Conservation (phyloP, 2,329 filamentous ascomycete genomes). For the Fonsecaea pedrosoi region DNA sequence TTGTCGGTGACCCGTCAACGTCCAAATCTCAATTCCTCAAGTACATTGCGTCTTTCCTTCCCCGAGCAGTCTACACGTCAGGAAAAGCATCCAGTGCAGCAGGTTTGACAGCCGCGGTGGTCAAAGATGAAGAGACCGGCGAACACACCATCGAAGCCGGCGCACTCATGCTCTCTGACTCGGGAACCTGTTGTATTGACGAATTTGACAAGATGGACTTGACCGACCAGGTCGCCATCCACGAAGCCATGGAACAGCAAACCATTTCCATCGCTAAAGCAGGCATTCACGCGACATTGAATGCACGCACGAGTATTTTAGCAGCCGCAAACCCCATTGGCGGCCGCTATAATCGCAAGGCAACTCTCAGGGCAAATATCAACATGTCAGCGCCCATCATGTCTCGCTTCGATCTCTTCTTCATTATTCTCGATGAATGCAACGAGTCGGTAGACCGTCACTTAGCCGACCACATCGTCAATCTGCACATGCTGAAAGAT, state of each 20-base stretch:
- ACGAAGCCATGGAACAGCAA: slow-evolving; percentile 99
- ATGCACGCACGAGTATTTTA: slow-evolving; percentile 92
- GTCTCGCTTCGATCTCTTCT: slow-evolving; percentile 99
- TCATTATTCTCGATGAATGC: slow-evolving; percentile 95
- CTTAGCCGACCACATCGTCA: slow-evolving; percentile 92
- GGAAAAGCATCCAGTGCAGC: slow-evolving; percentile 97
- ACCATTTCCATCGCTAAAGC: slow-evolving; percentile 99
- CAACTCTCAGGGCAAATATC: slow-evolving; percentile 89
- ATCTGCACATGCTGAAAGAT: slow-evolving; percentile 89
- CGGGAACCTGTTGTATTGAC: slow-evolving; percentile 97
- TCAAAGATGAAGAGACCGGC: slow-evolving; percentile 97
- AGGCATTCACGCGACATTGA: slow-evolving; percentile 95
- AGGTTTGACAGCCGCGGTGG: slow-evolving; percentile 93
- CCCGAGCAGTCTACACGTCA: slow-evolving; percentile 94
- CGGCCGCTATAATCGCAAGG: slow-evolving; percentile 96
- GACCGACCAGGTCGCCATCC: slow-evolving; percentile 94
- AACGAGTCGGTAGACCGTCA: slow-evolving; percentile 90
- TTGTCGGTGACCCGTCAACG: slow-evolving; percentile 95
- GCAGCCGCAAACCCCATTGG: slow-evolving; percentile 96
- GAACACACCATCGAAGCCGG: slow-evolving; percentile 99
- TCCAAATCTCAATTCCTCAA: slow-evolving; percentile 94
- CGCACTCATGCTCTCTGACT: slow-evolving; percentile 95
- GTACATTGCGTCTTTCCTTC: slow-evolving; percentile 96
- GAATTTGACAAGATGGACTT: slow-evolving; percentile 99
- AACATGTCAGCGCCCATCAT: slow-evolving; percentile 99